Evolutionary conservation across 345 rosid genomes (phyloP), one percentile per base, ranked within the genome.

Genomic region (Noccaea caerulescens): DNA sequence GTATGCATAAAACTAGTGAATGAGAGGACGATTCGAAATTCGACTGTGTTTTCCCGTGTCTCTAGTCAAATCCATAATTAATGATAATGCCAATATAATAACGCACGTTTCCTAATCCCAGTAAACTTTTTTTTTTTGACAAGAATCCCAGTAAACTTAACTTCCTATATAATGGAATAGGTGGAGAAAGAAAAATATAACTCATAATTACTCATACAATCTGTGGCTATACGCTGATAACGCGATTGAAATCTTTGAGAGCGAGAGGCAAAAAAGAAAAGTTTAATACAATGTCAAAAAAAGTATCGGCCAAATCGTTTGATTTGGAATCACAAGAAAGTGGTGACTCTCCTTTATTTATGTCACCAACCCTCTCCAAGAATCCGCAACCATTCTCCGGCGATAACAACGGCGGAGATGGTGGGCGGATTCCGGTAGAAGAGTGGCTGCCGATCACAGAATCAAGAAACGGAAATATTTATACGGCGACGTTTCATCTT

Each of bases 401-500:
- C 69, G 78, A 25, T 43, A 30, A 61, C 4, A 4, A 61, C 58
- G 69, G 49, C 67, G 74, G 58, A 0, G 59, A 69, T 68, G 74
- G 7, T 41, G 61, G 45, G 12, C 0, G 34, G 71, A 13, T 63
- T 41, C 79, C 79, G 72, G 10, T 70, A 27, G 76, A 77, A 18
- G 76, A 65, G 14, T 93, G 98, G 98, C 85, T 93, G 34, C 97
- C 97, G 0, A 91, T 93, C 68, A 93, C 97, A 2, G 94, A 90
- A 76, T 93, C 98, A 1, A 72, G 96, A 58, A 88, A 91, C 46
- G 96, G 97, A 3, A 93, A 91, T 63, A 79, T 87, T 6, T 85
- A 59, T 60, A 90, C 92, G 50, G 92, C 94, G 0, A 92, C 90
- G 54, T 88, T 89, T 82, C 97, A 91, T 38, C 83, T 83, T 56